These are phyloP conservation scores for Scedosporium boydii DNA, from an alignment of 2,329 filamentous ascomycete species.

Conservation along the genomic window DNA sequence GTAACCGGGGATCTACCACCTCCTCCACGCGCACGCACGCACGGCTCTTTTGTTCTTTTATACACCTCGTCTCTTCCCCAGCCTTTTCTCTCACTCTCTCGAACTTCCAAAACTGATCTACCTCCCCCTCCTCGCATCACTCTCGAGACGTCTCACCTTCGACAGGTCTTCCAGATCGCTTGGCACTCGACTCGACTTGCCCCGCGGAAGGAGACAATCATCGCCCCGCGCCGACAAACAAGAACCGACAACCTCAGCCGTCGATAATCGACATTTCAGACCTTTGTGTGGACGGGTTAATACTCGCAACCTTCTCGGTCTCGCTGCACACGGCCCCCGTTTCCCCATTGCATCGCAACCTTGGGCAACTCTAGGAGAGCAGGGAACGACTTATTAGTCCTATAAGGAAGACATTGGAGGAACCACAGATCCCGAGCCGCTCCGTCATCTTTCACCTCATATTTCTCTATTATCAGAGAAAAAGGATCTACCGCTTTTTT, in stretches of 20 bases:
- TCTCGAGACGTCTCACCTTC: constrained; percentile 7
- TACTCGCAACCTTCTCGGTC: too few relatives aligned
- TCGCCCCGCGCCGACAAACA: neutral
- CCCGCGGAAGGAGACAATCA: neutral
- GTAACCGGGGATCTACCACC: neutral
- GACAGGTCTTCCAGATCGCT: constrained; percentile 2
- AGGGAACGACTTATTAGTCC: neutral
- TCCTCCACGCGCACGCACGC: neutral
- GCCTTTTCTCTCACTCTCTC: neutral
- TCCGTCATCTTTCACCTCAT: neutral
- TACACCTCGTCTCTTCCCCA: neutral
- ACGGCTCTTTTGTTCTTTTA: neutral
- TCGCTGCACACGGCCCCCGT: neutral
- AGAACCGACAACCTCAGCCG: too few relatives aligned
- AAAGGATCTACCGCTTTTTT: neutral
- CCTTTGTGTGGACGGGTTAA: too few relatives aligned
- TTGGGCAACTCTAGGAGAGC: constrained; percentile 4
- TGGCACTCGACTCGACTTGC: constrained; percentile 6
- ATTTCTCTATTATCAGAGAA: neutral
- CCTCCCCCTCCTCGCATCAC: constrained; percentile 2
- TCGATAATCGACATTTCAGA: too few relatives aligned
- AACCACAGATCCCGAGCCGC: neutral
- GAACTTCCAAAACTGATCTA: neutral
- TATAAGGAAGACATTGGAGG: constrained; percentile 1
- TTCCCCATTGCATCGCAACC: neutral